Percentiles rank a stretch among this genome's conserved stretches.
phyloP scores from a whole-genome alignment of 1,139 yeast genomes.

The Candida tropicalis region DNA sequence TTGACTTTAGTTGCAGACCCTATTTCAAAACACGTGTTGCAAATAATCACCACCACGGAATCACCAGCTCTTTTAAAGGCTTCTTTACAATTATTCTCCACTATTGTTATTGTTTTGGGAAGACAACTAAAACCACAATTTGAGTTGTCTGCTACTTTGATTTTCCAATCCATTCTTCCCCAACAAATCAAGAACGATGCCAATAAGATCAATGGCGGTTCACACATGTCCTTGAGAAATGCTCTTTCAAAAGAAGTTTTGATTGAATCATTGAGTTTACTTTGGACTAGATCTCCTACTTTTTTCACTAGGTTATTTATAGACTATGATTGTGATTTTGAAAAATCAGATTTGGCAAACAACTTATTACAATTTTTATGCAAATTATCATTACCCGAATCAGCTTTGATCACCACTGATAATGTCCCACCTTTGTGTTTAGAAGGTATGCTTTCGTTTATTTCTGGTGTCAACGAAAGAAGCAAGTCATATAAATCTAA shows the following conservation, averaged over 20 bases:
- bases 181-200: conserved; percentile 26
- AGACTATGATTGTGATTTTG: conserved; percentile 90
- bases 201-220: conserved; percentile 26
- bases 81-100: conserved; percentile 73
- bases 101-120: conserved; percentile 63
- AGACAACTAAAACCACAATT: conserved; percentile 63
- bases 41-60: conserved; percentile 72
- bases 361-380: conserved; percentile 72
- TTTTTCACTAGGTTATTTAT: conserved; percentile 79
- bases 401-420: conserved; percentile 75
- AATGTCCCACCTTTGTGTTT: conserved; percentile 92
- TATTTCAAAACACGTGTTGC: conserved; percentile 80
- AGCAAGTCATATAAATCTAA: conserved; percentile 31
- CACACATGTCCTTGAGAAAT: conserved; percentile 29
- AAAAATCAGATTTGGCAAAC: conserved; percentile 78
- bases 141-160: conserved; percentile 63
- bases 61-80: conserved; percentile 70
- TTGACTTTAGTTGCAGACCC: conserved; percentile 74
- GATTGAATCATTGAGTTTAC: conserved; percentile 78
- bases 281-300: conserved; percentile 82
- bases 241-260: conserved; percentile 68
- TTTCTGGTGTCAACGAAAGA: conserved; percentile 67
- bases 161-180: conserved; percentile 58
- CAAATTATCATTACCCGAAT: conserved; percentile 76
- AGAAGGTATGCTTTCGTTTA: conserved; percentile 77